A percentile compares a stretch with the other conserved stretches of the same genome.
These are phyloP conservation scores for Miscanthus sacchariflorus DNA, from an alignment of 202 grass and related monocot species.

Conservation along the genomic window DNA sequence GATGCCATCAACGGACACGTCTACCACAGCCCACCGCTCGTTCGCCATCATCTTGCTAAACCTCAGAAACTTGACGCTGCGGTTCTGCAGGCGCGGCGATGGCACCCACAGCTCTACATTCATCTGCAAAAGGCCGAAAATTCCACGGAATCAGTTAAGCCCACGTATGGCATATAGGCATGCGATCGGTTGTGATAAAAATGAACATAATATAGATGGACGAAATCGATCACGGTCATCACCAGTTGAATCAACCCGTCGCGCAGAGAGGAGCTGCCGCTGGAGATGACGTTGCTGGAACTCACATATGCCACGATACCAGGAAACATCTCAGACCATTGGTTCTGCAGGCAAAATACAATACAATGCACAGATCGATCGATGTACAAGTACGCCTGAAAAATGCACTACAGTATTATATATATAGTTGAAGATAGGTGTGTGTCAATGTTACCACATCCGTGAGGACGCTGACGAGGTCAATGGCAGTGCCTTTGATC, in stretches of 20 bases:
- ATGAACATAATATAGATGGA: not conserved
- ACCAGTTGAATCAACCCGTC: slow-evolving; percentile 48
- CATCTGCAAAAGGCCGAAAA: slow-evolving; percentile 38
- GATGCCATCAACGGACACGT: slow-evolving; percentile 44
- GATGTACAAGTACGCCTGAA: not conserved
- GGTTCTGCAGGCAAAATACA: slow-evolving; percentile 17
- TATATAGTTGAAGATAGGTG: not conserved
- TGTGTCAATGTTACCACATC: slow-evolving; percentile 40
- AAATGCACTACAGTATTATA: not conserved
- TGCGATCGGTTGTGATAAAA: not conserved
- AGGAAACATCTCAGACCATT: slow-evolving; percentile 50
- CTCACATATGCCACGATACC: slow-evolving; percentile 31
- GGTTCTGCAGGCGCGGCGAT: slow-evolving; percentile 39
- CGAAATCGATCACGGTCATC: not conserved
- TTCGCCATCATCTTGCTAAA: slow-evolving; percentile 5
- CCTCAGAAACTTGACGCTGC: slow-evolving; percentile 43
- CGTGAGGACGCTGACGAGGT: slow-evolving; percentile 45
- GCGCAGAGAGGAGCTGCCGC: not conserved
- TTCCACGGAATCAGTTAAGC: not conserved
- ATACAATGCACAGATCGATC: not conserved
- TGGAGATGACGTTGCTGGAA: not conserved
- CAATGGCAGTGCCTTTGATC: slow-evolving; percentile 15
- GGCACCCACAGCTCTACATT: slow-evolving; percentile 50
- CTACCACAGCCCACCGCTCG: slow-evolving; percentile 46
- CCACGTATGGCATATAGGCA: not conserved